These are phyloP conservation scores for Suillus clintonianus DNA, from an alignment of 768 basidiomycete genomes.

Conservation along the genomic window DNA sequence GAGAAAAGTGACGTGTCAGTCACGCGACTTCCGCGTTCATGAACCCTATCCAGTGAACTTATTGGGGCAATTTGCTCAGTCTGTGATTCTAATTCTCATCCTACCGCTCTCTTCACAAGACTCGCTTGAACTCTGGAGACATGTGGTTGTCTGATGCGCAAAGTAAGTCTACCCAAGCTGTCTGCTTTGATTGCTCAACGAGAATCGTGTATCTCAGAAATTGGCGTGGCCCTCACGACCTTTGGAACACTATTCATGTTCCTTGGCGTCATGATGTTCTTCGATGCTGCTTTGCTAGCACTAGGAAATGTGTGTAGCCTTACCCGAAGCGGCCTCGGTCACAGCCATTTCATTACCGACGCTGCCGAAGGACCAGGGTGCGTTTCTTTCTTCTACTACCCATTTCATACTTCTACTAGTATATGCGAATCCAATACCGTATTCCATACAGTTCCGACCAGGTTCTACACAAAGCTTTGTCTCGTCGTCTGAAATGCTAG, in stretches of 20 bases:
- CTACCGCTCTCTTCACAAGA: neutral
- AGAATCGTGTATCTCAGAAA: conserved; percentile 54
- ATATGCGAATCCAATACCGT: no score
- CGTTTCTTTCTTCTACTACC: no score
- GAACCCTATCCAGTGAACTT: neutral
- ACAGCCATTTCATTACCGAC: no score
- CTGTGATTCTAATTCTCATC: neutral
- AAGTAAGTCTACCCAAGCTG: conserved; percentile 28
- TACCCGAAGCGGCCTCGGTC: no score
- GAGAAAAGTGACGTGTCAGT: neutral
- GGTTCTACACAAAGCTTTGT: conserved; percentile 83
- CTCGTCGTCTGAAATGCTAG: conserved; percentile 75
- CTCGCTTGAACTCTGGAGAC: conserved; percentile 3
- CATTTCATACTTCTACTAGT: no score
- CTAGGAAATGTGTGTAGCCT: conserved; percentile 87
- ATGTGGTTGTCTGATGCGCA: conserved; percentile 62
- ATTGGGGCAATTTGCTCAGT: no score
- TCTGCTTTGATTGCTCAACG: conserved; percentile 1
- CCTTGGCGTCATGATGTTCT: conserved; percentile 93
- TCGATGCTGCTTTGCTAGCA: conserved; percentile 93
- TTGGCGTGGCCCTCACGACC: conserved; percentile 94
- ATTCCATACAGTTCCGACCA: conserved; percentile 61
- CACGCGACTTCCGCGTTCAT: neutral
- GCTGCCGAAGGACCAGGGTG: no score
- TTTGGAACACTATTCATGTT: conserved; percentile 97